These are phyloP conservation scores for Pinus albicaulis DNA, from an alignment of 75 land plant species.

Conservation along the genomic window DNA sequence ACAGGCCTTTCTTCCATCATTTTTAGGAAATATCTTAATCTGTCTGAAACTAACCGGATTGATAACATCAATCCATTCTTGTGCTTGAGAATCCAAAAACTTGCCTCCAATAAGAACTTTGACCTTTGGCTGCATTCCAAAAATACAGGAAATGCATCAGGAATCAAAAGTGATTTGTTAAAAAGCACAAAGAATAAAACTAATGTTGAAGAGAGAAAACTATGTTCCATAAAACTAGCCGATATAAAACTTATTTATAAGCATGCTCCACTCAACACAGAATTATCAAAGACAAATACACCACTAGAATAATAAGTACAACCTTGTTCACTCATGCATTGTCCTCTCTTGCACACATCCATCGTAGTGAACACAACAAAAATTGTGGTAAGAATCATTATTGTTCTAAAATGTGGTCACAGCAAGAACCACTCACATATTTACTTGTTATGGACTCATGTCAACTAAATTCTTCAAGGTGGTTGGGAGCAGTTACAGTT, in stretches of 20 bases:
- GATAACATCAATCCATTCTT: no score
- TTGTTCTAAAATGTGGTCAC: neutral
- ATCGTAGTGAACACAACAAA: neutral
- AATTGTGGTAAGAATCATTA: neutral
- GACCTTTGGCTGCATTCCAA: neutral
- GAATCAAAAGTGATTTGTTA: neutral
- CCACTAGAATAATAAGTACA: neutral
- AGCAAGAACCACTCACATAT: neutral
- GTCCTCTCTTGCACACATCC: neutral
- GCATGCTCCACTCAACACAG: neutral
- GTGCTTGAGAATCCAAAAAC: no score
- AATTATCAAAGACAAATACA: neutral
- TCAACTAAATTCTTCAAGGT: neutral
- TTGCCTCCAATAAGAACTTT: no score
- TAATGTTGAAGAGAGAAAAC: neutral
- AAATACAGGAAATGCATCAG: neutral
- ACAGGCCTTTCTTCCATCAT: neutral
- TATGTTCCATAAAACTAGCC: neutral
- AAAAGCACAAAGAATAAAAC: neutral
- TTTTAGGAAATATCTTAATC: neutral
- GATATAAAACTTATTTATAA: neutral
- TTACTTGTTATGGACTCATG: neutral
- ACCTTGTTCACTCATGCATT: neutral
- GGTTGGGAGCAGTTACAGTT: neutral
- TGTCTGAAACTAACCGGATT: conserved; percentile 16